Conservation (phyloP, 176 grass and related monocot species). For the Olyra latifolia region DNA sequence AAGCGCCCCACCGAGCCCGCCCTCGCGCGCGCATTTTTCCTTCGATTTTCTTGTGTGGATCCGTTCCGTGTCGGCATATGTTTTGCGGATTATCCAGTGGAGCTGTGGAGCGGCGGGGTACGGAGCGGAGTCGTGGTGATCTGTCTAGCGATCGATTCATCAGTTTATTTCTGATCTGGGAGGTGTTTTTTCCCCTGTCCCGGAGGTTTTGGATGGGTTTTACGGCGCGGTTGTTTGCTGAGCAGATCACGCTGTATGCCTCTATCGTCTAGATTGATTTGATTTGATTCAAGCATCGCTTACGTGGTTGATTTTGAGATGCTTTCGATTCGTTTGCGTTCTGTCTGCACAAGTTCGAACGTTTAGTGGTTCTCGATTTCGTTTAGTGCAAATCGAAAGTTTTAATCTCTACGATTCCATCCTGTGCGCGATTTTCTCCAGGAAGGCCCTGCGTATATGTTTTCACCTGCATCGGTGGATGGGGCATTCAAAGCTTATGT, state of each 20-base stretch:
- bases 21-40: background rate
- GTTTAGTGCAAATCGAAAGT: background rate
- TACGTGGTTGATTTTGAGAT: background rate
- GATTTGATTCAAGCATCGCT: background rate
- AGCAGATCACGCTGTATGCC: background rate
- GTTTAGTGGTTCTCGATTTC: background rate
- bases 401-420: constrained; percentile 13
- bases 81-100: background rate
- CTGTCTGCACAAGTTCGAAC: background rate
- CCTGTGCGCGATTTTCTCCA: background rate
- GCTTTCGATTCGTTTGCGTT: background rate
- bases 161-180: background rate
- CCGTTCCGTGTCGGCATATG: background rate
- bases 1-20: background rate
- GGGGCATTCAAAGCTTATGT: constrained; percentile 4
- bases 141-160: background rate
- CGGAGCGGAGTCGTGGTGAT: background rate
- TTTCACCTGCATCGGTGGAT: background rate
- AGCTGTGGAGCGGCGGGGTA: background rate
- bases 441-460: background rate
- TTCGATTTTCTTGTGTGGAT: background rate
- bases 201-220: constrained; percentile 35
- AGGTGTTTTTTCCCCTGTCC: background rate
- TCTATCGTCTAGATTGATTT: background rate
- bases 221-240: background rate